Evolutionary conservation across 2,329 filamentous ascomycete species (phyloP).

Genomic region (Epichloe baconii): DNA sequence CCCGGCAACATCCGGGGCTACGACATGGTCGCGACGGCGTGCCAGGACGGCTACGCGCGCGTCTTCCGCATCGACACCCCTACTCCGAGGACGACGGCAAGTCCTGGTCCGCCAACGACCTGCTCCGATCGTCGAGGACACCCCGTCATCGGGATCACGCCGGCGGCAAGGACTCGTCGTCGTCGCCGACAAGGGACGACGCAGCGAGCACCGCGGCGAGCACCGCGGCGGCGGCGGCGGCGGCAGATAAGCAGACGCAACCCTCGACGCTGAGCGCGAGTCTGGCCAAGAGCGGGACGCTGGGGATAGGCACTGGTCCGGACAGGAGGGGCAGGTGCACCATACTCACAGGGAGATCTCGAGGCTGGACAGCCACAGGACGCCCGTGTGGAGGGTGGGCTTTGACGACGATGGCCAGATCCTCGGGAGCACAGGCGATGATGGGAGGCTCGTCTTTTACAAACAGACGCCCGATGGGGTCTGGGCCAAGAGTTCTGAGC

Average conservation of each 20-base stretch:
- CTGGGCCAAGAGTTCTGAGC: constrained; percentile 48
- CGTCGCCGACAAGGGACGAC: constrained; percentile 17
- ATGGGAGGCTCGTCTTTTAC: constrained; percentile 53
- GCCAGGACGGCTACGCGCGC: constrained; percentile 79
- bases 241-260: constrained; percentile 20
- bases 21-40: constrained; percentile 82
- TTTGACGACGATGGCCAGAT: constrained; percentile 62
- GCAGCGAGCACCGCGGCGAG: constrained; percentile 9
- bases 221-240: no score
- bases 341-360: constrained; percentile 53
- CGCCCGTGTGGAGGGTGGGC: constrained; percentile 61
- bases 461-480: constrained; percentile 43
- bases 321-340: constrained; percentile 50
- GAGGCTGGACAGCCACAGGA: constrained; percentile 52
- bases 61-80: constrained; percentile 72
- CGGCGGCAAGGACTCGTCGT: not conserved
- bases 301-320: constrained; percentile 38
- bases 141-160: not conserved
- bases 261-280: constrained; percentile 38
- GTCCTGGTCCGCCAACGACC: constrained; percentile 34
- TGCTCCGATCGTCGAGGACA: constrained; percentile 18
- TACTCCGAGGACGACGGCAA: constrained; percentile 32
- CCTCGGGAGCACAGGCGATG: constrained; percentile 63
- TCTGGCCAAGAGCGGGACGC: constrained; percentile 34
- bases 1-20: constrained; percentile 82